Conservation (phyloP, 164 flowering plant species). For the Houttuynia cordata region DNA sequence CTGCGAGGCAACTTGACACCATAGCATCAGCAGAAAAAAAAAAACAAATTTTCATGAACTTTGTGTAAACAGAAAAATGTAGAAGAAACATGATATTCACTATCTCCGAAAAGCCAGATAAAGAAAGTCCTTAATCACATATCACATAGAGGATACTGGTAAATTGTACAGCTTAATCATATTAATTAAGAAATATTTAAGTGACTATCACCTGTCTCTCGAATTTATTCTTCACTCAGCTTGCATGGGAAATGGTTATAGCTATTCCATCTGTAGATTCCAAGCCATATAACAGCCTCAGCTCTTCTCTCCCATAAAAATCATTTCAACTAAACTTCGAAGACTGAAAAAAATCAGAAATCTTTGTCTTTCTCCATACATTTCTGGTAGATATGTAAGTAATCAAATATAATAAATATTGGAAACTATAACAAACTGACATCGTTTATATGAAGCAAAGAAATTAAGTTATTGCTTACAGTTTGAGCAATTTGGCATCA, state of each 20-base stretch:
- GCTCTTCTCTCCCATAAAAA: no score
- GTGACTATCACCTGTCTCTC: slow-evolving; percentile 4
- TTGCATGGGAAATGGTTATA: slow-evolving; percentile 8
- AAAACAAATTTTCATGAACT: neutral
- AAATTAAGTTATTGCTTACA: no score
- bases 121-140: neutral
- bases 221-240: slow-evolving; percentile 5
- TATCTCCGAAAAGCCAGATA: neutral
- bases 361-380: no score
- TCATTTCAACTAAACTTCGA: no score
- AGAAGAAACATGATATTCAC: neutral
- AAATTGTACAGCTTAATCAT: neutral
- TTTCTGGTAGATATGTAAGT: no score
- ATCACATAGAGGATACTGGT: no score
- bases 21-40: slow-evolving; percentile 46
- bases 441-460: no score
- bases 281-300: neutral
- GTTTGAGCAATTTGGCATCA: no score
- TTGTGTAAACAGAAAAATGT: no score
- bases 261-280: slow-evolving; percentile 9
- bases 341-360: no score
- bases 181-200: neutral
- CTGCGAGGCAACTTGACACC: slow-evolving; percentile 44
- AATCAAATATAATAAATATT: no score
- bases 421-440: no score